A percentile compares a stretch with the other conserved stretches of the same genome.
These are phyloP conservation scores for Tulasnella calospora DNA, from an alignment of 768 basidiomycete species.

Conservation along the genomic window DNA sequence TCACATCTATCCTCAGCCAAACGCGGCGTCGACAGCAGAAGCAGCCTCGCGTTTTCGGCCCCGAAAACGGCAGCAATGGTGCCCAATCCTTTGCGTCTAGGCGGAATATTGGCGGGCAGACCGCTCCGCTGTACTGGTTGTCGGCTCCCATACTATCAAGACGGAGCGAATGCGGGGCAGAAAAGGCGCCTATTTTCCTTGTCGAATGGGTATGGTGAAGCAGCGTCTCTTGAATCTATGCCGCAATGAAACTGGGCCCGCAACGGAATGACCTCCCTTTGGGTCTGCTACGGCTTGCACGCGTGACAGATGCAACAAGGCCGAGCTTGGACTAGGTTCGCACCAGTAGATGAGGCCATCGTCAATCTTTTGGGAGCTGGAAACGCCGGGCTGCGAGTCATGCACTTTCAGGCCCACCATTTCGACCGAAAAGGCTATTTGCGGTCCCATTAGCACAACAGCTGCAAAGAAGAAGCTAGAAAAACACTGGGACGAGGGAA, in stretches of 20 bases:
- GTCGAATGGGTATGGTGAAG: too few relatives aligned
- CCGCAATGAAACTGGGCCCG: background rate
- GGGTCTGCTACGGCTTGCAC: too few relatives aligned
- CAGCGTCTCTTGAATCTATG: too few relatives aligned
- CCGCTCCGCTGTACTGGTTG: background rate
- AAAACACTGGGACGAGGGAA: background rate
- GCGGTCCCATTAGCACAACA: background rate
- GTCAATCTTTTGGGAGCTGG: too few relatives aligned
- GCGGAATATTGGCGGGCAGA: background rate
- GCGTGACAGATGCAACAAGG: too few relatives aligned
- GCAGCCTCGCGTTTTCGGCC: too few relatives aligned
- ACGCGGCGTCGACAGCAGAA: too few relatives aligned
- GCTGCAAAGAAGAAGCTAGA: background rate
- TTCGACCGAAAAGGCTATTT: background rate
- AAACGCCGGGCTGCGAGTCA: too few relatives aligned
- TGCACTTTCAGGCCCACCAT: too few relatives aligned
- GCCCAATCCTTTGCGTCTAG: background rate
- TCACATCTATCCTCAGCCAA: too few relatives aligned
- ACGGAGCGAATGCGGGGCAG: background rate
- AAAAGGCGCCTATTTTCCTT: background rate
- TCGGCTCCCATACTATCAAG: background rate
- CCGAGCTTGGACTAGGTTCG: background rate
- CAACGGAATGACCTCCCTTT: background rate
- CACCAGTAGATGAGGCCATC: too few relatives aligned
- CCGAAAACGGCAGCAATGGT: background rate